A percentile compares a stretch with the other conserved stretches of the same genome.
Conservation (phyloP, 164 flowering plant species). For the Piper betle region DNA sequence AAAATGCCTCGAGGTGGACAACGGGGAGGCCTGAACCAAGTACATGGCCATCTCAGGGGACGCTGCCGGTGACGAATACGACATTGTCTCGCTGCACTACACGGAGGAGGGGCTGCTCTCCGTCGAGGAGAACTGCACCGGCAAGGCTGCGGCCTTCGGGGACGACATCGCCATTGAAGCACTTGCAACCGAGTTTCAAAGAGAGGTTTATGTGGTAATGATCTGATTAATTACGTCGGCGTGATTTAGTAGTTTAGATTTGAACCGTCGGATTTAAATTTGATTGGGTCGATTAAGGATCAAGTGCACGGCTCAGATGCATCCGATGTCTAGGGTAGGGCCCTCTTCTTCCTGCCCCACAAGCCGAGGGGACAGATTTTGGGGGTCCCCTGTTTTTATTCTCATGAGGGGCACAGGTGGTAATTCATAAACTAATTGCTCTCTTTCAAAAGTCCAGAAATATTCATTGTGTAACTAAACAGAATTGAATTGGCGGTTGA, state of each 20-base stretch:
- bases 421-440: conserved; percentile 6
- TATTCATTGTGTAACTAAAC: neutral
- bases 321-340: conserved; percentile 59
- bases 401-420: conserved; percentile 98
- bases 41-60: conserved; percentile 8
- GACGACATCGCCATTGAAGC: conserved; percentile 15
- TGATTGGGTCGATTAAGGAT: conserved; percentile 22
- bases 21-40: conserved; percentile 12
- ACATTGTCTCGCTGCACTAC: conserved; percentile 11
- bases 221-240: neutral
- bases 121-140: conserved; percentile 11
- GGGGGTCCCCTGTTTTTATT: conserved; percentile 57
- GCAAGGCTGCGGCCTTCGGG: conserved; percentile 15
- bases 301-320: conserved; percentile 91
- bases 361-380: conserved; percentile 47
- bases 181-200: conserved; percentile 8
- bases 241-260: neutral
- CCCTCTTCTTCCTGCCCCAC: conserved; percentile 12
- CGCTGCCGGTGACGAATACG: conserved; percentile 12
- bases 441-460: too few species aligned
- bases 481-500: neutral
- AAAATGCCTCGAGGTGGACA: conserved; percentile 8
- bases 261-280: neutral
- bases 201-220: conserved; percentile 11
- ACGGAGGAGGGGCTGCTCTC: conserved; percentile 11